phyloP scores from a whole-genome alignment of 2,329 filamentous ascomycete genomes.

The Onygena corvina region DNA sequence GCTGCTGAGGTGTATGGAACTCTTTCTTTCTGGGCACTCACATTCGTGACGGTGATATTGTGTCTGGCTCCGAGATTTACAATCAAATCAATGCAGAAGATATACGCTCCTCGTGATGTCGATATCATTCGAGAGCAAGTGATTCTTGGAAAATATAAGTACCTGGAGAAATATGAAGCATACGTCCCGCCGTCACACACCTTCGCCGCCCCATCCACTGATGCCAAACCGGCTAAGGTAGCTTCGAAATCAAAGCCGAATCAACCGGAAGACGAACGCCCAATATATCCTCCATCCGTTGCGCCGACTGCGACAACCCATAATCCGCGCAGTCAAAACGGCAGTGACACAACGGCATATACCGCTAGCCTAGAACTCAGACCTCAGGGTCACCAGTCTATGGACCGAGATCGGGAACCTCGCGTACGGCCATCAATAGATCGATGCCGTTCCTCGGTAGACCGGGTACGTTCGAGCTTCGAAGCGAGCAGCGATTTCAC shows the following conservation, averaged over 20 bases:
- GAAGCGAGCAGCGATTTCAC: conserved; percentile 86
- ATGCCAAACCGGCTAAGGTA: conserved; percentile 41
- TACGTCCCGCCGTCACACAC: conserved; percentile 38
- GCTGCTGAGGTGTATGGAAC: conserved; percentile 68
- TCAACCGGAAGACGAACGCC: conserved; percentile 75
- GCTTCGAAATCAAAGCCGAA: conserved; percentile 47
- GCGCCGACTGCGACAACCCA: conserved; percentile 65
- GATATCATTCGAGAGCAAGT: conserved; percentile 95
- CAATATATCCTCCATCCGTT: conserved; percentile 86
- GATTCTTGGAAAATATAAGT: conserved; percentile 66
- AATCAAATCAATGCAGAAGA: conserved; percentile 80
- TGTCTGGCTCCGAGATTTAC: conserved; percentile 79
- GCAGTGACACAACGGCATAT: conserved; percentile 88
- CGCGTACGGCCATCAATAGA: conserved; percentile 75
- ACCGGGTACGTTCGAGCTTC: conserved; percentile 69
- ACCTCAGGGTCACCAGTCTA: conserved; percentile 43
- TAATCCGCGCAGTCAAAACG: conserved; percentile 73
- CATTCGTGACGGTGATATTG: conserved; percentile 65
- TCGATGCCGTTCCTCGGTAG: conserved; percentile 73
- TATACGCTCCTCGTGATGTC: conserved; percentile 83
- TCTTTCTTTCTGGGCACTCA: conserved; percentile 75
- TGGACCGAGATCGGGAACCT: conserved; percentile 42
- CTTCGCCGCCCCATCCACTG: conserved; percentile 20
- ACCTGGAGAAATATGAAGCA: conserved; percentile 49
- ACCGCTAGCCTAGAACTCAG: conserved; percentile 44